Evolutionary conservation across 371 early-diverging fungal genomes (phyloP).

Genomic region (Funneliformis caledonium): DNA sequence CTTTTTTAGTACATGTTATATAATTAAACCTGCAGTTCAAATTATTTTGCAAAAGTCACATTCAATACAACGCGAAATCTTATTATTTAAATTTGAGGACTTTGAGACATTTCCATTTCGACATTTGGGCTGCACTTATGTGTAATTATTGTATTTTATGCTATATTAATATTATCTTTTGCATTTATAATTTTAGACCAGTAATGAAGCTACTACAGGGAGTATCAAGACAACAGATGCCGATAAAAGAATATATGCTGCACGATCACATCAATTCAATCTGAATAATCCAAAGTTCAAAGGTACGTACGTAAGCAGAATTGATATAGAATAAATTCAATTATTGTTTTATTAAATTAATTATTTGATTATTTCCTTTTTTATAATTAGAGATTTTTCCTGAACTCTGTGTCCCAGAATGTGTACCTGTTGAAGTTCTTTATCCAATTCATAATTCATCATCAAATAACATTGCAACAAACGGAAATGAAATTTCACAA

Average conservation of each 20-base stretch:
- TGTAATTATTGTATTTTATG: neutral
- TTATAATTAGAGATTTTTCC: constrained; percentile 32
- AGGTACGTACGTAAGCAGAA: constrained; percentile 48
- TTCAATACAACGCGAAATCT: no score
- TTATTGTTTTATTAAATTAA: no score
- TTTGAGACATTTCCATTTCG: no score
- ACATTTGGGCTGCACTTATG: neutral
- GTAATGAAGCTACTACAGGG: constrained; percentile 91
- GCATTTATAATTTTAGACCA: constrained; percentile 49
- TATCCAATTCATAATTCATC: constrained; percentile 15
- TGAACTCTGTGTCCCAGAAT: constrained; percentile 39
- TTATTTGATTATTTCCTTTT: neutral
- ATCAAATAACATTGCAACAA: neutral
- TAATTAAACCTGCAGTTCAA: no score
- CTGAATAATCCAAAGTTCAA: constrained; percentile 72
- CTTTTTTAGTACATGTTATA: neutral
- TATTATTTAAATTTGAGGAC: no score
- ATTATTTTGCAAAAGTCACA: no score
- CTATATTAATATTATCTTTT: constrained; percentile 32
- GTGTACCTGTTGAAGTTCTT: constrained; percentile 34
- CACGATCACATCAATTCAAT: constrained; percentile 82
- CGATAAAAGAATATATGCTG: constrained; percentile 80
- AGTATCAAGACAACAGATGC: constrained; percentile 78
- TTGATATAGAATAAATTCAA: neutral
- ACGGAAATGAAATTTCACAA: neutral